These are phyloP conservation scores for Phytophthora sp. DNA, from an alignment of 352 stramenopile species.

Conservation along the genomic window DNA sequence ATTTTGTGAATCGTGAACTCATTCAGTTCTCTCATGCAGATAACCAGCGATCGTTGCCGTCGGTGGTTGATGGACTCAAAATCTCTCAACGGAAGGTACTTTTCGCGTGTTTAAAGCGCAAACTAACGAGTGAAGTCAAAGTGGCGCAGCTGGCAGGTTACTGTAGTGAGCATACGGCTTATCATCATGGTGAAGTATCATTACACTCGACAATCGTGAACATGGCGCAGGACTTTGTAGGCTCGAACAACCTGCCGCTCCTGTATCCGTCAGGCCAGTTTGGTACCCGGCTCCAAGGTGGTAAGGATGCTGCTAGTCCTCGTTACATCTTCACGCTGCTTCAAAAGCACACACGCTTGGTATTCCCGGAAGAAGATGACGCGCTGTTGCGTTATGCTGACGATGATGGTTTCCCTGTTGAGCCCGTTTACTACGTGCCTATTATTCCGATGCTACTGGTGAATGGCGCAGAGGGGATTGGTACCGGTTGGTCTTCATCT, in stretches of 20 bases:
- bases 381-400: constrained; percentile 96
- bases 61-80: constrained; percentile 97
- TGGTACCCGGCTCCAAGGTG: constrained; percentile 97
- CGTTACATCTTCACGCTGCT: constrained; percentile 99
- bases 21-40: constrained; percentile 98
- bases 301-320: constrained; percentile 97
- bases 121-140: constrained; percentile 99
- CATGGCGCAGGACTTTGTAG: constrained; percentile 99
- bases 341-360: constrained; percentile 93
- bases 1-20: constrained; percentile 99
- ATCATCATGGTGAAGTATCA: constrained; percentile 99
- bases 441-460: constrained; percentile 96
- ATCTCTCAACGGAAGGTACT: constrained; percentile 98
- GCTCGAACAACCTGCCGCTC: constrained; percentile 99
- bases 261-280: constrained; percentile 98
- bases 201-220: constrained; percentile 98
- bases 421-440: constrained; percentile 98
- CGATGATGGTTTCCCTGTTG: constrained; percentile 98
- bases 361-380: constrained; percentile 99
- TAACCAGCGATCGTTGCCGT: constrained; percentile 96
- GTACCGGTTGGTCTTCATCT: constrained; percentile 97
- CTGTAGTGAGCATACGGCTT: constrained; percentile 96
- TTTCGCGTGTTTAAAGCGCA: constrained; percentile 98
- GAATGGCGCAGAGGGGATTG: constrained; percentile 99
- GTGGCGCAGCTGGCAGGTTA: constrained; percentile 99